Evolutionary conservation across 2,329 filamentous ascomycete species (phyloP), one percentile per base, ranked within the genome.

Genomic region (Didymosphaeria variabile): DNA sequence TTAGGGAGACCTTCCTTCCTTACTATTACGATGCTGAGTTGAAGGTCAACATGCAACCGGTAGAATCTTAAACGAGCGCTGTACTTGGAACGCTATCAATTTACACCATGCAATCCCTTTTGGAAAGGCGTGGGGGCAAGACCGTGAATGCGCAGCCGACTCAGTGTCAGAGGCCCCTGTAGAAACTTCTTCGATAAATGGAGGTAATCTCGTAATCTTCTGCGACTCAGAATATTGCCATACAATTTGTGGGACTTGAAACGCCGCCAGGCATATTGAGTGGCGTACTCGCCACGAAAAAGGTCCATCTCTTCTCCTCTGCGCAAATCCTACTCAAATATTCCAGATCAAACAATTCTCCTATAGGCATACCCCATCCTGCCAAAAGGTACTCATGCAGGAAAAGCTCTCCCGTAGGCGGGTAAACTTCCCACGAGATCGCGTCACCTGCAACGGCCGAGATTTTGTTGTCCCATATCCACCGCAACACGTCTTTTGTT

Each of bases 361-460:
- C 71, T 47, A 76, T 71, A n/a, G 73, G 73, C 77, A 84, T 77
- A 0, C 84, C 84, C 83, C 84, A 86, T 0, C 83, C 82, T 0
- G 79, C 82, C 3, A 71, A 66, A 17, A 70, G 40, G 19, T 62
- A 65, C 56, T 66, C 59, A 53, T 71, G 66, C 52, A 71, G 42
- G 17, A 59, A 56, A 2, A 58, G 31, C 31, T 62, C 63, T 6
- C 63, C 60, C 6, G 50, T 54, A 1, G 76, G 73, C 1, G 79
- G 77, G 46, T 75, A 73, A 10, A 67, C 67, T 71, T 77, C 79
- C 64, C 77, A 75, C 3, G 76, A 73, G 44, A 70, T 76, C 3
- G 73, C 62, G 59, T 80, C 75, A n/a, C 73, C 71, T 21, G 73
- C 74, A 3, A 76, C 71, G 17, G 73, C 75, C 1, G 71, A 51